These are phyloP conservation scores for Pseudonitzschia delicatissima DNA, from an alignment of 108 stramenopile species.

Conservation along the genomic window DNA sequence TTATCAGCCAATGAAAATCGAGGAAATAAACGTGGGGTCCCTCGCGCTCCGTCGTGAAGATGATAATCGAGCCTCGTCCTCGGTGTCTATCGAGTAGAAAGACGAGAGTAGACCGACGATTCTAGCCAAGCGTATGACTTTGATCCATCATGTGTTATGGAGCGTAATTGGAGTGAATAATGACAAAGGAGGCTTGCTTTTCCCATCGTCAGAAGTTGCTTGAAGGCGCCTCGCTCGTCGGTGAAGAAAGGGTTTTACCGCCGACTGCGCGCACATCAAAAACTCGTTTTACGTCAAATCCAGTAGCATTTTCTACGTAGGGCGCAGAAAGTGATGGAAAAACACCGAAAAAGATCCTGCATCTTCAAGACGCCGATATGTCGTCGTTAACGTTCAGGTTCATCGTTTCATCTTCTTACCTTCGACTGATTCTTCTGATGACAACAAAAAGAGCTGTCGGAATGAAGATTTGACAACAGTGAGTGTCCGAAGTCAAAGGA, in stretches of 20 bases:
- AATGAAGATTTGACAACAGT: neutral
- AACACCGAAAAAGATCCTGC: neutral
- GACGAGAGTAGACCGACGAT: neutral
- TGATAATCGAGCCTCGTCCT: too few relatives aligned
- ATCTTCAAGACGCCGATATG: neutral
- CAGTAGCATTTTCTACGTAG: neutral
- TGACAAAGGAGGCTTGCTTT: neutral
- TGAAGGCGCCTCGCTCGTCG: neutral
- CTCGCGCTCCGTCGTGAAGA: neutral
- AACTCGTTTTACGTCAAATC: too few relatives aligned
- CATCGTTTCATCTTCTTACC: neutral
- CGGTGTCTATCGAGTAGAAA: neutral
- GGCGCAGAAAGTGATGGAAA: neutral
- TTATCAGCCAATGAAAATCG: constrained; percentile 1
- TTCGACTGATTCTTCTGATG: neutral
- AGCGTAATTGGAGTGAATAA: neutral
- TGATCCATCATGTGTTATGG: neutral
- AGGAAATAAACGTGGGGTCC: neutral
- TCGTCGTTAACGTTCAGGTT: neutral
- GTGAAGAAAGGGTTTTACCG: neutral
- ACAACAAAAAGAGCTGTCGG: neutral
- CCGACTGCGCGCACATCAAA: too few relatives aligned
- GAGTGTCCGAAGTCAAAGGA: too few relatives aligned
- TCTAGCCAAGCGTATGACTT: neutral
- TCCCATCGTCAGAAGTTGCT: neutral